phyloP scores from a whole-genome alignment of 208 protist genomes.

The Herpetomonas samuelpessoai region DNA sequence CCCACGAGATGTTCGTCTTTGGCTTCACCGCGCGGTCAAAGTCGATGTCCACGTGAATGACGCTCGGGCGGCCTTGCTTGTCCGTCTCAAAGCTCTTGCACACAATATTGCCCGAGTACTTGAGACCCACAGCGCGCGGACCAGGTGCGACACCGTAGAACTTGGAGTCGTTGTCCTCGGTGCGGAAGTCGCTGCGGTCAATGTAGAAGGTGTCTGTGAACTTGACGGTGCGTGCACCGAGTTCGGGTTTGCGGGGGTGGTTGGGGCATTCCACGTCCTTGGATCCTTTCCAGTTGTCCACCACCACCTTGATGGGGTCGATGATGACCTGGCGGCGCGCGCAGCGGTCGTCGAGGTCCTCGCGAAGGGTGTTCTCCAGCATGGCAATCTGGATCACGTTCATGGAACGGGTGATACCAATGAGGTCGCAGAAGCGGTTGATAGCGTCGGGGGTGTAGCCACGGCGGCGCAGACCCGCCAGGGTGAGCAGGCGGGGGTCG shows the following conservation, averaged over 20 bases:
- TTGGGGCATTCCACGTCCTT: conserved; percentile 91
- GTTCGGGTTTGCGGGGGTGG: conserved; percentile 90
- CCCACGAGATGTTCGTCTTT: conserved; percentile 92
- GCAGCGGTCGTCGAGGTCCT: conserved; percentile 93
- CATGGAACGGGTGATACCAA: conserved; percentile 93
- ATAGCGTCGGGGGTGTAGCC: conserved; percentile 97
- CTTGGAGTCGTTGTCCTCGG: conserved; percentile 77
- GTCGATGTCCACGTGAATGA: conserved; percentile 85
- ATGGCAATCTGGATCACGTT: conserved; percentile 93
- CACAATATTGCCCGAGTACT: conserved; percentile 86
- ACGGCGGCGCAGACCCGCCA: conserved; percentile 96
- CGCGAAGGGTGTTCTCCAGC: conserved; percentile 94
- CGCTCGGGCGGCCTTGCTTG: conserved; percentile 41
- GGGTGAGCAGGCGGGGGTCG: conserved; percentile 97
- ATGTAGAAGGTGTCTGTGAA: conserved; percentile 96
- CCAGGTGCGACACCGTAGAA: conserved; percentile 88
- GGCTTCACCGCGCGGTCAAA: conserved; percentile 84
- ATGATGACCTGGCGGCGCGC: conserved; percentile 89
- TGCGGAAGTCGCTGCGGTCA: conserved; percentile 96
- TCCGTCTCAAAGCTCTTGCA: conserved; percentile 81
- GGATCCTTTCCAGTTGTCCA: conserved; percentile 92
- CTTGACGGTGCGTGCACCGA: conserved; percentile 76
- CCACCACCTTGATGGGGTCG: conserved; percentile 95
- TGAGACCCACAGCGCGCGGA: conserved; percentile 80
- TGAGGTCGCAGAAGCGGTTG: conserved; percentile 96